phyloP scores from a whole-genome alignment of 2,329 filamentous ascomycete species.

The Trichoderma simmonsii region DNA sequence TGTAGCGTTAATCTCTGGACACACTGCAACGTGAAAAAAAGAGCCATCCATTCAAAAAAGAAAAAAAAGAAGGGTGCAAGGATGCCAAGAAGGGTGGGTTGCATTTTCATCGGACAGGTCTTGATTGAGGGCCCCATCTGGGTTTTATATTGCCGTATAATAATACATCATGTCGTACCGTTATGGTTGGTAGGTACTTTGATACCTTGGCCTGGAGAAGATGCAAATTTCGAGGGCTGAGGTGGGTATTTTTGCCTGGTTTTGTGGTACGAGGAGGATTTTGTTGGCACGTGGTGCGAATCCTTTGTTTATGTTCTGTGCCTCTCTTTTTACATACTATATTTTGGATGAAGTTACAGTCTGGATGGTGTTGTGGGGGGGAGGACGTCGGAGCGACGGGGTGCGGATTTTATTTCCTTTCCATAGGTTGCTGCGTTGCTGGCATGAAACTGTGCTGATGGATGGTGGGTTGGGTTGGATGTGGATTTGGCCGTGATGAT shows the following conservation, averaged over 20 bases:
- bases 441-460: not conserved
- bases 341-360: not conserved
- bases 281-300: not conserved
- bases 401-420: not conserved
- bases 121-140: not conserved
- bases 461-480: not conserved
- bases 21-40: not conserved
- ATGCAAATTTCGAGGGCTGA: not conserved
- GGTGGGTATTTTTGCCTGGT: not conserved
- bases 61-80: not conserved
- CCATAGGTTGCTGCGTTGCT: not conserved
- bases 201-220: not conserved
- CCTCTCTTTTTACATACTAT: not conserved
- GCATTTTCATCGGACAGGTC: not conserved
- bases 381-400: not conserved
- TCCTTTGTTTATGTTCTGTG: not conserved
- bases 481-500: not conserved
- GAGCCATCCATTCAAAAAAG: not conserved
- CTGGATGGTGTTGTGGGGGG: not conserved
- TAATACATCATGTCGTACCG: not conserved
- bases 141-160: not conserved
- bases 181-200: not conserved
- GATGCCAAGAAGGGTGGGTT: not conserved
- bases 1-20: not conserved
- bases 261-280: not conserved